phyloP scores from a whole-genome alignment of 345 rosid genomes.

The Eucalyptus viminalis region DNA sequence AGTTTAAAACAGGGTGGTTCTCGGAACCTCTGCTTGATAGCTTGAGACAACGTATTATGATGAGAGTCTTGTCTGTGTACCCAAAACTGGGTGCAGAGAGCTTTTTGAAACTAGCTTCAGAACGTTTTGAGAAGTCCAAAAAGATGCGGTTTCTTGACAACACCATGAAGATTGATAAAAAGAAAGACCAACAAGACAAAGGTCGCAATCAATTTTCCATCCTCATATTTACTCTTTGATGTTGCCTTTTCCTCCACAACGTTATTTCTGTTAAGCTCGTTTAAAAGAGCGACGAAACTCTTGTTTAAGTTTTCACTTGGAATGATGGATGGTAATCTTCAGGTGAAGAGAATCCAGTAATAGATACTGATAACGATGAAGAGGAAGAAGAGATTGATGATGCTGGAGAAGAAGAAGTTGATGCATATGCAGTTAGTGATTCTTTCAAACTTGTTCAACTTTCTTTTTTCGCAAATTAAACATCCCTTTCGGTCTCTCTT shows the following conservation, averaged over 20 bases:
- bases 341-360: conserved; percentile 9
- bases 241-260: neutral
- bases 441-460: conserved; percentile 31
- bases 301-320: neutral
- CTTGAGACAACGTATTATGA: conserved; percentile 61
- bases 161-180: conserved; percentile 27
- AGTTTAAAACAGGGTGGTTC: conserved; percentile 95
- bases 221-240: neutral
- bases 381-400: conserved; percentile 37
- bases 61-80: conserved; percentile 69
- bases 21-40: conserved; percentile 52
- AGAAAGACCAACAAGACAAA: conserved; percentile 18
- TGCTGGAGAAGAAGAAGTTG: conserved; percentile 55
- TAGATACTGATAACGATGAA: conserved; percentile 18
- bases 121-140: conserved; percentile 72
- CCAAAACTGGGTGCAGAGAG: conserved; percentile 64
- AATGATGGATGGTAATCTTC: neutral
- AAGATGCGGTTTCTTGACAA: conserved; percentile 32
- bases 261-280: neutral
- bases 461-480: neutral
- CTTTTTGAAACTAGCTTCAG: conserved; percentile 49
- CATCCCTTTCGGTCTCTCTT: neutral
- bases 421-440: conserved; percentile 28
- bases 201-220: neutral
- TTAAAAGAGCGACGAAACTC: neutral